phyloP scores from a whole-genome alignment of 257 asterid species.

The Petunia secreta region DNA sequence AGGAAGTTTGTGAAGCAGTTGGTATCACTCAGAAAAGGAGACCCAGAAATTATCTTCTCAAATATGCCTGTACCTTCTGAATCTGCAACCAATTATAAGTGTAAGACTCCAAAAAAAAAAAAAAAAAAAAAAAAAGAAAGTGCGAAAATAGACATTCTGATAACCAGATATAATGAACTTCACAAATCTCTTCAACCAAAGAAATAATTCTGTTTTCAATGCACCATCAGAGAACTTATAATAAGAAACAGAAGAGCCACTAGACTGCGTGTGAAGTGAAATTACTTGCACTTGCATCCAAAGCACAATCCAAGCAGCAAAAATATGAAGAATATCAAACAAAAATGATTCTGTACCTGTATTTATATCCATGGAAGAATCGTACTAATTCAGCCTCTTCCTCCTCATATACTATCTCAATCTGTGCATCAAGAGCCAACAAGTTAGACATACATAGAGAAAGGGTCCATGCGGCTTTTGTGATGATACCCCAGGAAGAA shows the following conservation, averaged over 20 bases:
- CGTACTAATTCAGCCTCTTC: background rate
- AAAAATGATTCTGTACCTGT: background rate
- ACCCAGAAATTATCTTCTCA: background rate
- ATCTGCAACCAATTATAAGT: background rate
- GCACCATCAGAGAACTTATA: background rate
- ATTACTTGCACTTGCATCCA: background rate
- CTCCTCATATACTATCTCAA: constrained; percentile 15
- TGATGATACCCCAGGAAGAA: background rate
- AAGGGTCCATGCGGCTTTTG: background rate
- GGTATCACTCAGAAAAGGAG: background rate
- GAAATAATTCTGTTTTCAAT: background rate
- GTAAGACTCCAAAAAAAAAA: background rate
- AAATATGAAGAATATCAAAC: background rate
- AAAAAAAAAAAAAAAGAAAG: background rate
- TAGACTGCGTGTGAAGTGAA: background rate
- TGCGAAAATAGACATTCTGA: background rate
- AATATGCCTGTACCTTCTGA: background rate
- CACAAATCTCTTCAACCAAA: background rate
- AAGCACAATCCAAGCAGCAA: background rate
- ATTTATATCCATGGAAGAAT: constrained; percentile 1
- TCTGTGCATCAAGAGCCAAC: background rate
- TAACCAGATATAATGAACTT: background rate
- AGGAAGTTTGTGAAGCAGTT: background rate
- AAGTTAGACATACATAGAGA: background rate
- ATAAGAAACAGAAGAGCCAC: background rate